Conservation (phyloP, 148 eudicot species). For the Chenopodium berlandieri region DNA sequence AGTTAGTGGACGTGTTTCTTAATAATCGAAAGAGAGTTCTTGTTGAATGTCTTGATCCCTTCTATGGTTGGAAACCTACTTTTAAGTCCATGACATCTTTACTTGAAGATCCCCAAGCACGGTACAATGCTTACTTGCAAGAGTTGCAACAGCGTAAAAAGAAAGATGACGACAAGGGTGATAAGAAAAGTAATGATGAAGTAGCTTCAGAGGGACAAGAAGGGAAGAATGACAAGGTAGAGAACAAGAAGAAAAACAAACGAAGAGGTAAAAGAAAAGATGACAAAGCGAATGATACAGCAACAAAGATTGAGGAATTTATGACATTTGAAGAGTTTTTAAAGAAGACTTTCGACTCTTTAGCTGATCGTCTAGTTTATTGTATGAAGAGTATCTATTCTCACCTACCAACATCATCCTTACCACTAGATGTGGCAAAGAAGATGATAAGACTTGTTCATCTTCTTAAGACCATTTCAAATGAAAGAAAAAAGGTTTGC, state of each 20-base stretch:
- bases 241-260: too few relatives aligned
- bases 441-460: constrained; percentile 35
- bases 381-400: constrained; percentile 17
- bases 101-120: constrained; percentile 40
- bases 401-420: constrained; percentile 52
- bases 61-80: constrained; percentile 41
- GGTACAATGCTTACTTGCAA: constrained; percentile 21
- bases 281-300: too few relatives aligned
- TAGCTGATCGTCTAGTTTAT: too few relatives aligned
- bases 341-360: constrained; percentile 12
- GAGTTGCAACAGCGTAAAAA: too few relatives aligned
- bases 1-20: constrained; percentile 41
- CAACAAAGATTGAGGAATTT: not conserved
- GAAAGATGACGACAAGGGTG: too few relatives aligned
- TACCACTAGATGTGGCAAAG: constrained; percentile 28
- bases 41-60: constrained; percentile 13
- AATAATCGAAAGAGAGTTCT: constrained; percentile 9
- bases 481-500: not conserved
- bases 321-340: constrained; percentile 32
- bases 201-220: constrained; percentile 27
- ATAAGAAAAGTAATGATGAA: too few relatives aligned
- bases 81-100: constrained; percentile 36
- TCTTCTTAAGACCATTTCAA: constrained; percentile 30
- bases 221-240: not conserved
- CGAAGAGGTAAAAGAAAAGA: too few relatives aligned